phyloP scores from a whole-genome alignment of 2,329 filamentous ascomycete species.

The Fusarium sp. region DNA sequence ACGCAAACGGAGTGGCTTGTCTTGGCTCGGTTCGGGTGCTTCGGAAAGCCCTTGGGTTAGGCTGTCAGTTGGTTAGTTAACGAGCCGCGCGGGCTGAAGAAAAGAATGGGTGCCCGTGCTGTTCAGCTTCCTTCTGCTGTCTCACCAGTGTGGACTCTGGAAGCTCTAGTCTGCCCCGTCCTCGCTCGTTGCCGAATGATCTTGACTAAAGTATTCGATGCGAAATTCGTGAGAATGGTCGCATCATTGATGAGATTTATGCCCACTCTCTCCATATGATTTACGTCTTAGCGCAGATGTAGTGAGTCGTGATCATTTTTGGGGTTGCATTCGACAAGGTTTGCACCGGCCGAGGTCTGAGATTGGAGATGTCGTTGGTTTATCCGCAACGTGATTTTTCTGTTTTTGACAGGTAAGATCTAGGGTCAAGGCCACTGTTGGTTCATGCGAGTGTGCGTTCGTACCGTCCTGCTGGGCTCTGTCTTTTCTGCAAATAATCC shows the following conservation, averaged over 20 bases:
- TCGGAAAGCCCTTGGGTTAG: neutral
- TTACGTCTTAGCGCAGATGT: neutral
- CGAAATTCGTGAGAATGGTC: neutral
- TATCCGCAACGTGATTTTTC: neutral
- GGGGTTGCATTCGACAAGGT: neutral
- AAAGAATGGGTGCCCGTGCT: neutral
- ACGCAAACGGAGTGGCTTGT: no score
- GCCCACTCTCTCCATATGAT: slow-evolving; percentile 3
- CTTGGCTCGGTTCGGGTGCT: neutral
- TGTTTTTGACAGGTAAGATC: slow-evolving; percentile 6
- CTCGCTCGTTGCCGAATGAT: neutral
- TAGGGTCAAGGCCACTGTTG: neutral
- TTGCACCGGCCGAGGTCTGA: neutral
- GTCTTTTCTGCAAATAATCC: neutral
- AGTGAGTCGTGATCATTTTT: neutral
- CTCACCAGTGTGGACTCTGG: neutral
- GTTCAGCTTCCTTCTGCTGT: neutral
- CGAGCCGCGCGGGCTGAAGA: neutral
- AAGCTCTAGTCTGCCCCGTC: neutral
- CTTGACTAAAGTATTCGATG: neutral
- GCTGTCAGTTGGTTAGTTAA: neutral
- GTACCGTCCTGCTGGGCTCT: neutral
- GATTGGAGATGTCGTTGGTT: neutral
- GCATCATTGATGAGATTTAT: neutral
- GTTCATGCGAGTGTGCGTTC: neutral